These are phyloP conservation scores for Bipolaris zeicola DNA, from an alignment of 2,329 filamentous ascomycete genomes.

Conservation along the genomic window DNA sequence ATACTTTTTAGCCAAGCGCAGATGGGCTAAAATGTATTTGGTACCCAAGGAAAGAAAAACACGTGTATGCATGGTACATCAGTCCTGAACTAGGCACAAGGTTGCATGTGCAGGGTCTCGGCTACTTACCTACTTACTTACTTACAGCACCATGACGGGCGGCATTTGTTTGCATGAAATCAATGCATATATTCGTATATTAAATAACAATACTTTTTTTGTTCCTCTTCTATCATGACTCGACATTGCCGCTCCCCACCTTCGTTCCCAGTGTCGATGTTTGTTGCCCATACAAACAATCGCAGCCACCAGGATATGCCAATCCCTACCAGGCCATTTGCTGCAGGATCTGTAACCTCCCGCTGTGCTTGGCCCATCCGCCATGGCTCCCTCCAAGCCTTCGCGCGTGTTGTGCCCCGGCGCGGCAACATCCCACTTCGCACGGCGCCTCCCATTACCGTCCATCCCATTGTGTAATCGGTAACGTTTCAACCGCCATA, in stretches of 20 bases:
- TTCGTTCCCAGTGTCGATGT: conserved; percentile 14
- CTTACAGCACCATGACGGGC: conserved; percentile 1
- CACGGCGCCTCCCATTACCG: conserved; percentile 1
- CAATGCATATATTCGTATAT: conserved; percentile 17
- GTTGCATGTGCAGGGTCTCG: background rate
- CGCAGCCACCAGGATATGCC: background rate
- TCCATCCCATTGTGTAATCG: background rate
- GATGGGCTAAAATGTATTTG: background rate
- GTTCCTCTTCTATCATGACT: conserved; percentile 4
- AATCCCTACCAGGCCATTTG: background rate
- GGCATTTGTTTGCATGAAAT: conserved; percentile 8
- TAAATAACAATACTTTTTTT: conserved; percentile 22
- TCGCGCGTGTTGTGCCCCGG: background rate
- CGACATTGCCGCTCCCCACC: background rate
- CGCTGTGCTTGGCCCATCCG: background rate
- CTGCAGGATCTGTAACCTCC: background rate
- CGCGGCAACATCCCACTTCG: background rate
- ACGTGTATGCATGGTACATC: background rate
- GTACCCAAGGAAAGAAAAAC: background rate
- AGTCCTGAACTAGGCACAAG: background rate
- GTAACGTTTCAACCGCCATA: conserved; percentile 2
- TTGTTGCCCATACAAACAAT: conserved; percentile 27
- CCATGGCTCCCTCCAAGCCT: background rate
- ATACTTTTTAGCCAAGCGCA: background rate
- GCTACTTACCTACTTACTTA: background rate